Evolutionary conservation across 768 basidiomycete genomes (phyloP).

Genomic region (Tricholoma furcatifolium): DNA sequence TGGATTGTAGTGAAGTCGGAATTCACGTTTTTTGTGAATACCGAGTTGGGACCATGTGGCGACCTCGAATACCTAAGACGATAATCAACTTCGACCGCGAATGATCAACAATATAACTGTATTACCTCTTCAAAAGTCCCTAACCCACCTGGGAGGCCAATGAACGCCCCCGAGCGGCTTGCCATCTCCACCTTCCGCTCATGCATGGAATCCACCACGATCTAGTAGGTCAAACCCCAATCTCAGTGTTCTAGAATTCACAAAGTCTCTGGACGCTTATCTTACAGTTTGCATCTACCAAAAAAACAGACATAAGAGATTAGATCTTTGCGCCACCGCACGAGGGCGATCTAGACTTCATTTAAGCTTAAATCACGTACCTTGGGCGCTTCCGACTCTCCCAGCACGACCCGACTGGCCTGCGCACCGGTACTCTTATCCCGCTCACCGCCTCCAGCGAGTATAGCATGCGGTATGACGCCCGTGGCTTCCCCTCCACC

Average conservation of each 20-base stretch:
- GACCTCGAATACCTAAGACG: constrained; percentile 76
- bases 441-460: constrained; percentile 59
- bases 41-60: constrained; percentile 93
- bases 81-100: not conserved
- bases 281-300: constrained; percentile 14
- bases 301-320: not conserved
- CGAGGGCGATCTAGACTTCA: too few species aligned
- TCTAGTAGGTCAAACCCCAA: constrained; percentile 30
- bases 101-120: not conserved
- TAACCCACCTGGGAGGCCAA: constrained; percentile 90
- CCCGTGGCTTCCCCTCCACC: constrained; percentile 75
- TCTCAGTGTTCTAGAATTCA: not conserved
- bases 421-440: constrained; percentile 40
- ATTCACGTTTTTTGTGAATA: constrained; percentile 77
- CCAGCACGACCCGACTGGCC: constrained; percentile 12
- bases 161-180: constrained; percentile 70
- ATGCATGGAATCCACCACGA: constrained; percentile 81
- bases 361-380: constrained; percentile 12
- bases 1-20: too few species aligned
- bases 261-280: not conserved
- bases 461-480: constrained; percentile 76
- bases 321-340: not conserved
- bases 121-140: constrained; percentile 93
- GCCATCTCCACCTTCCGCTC: constrained; percentile 94
- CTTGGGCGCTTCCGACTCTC: constrained; percentile 23